phyloP scores from a whole-genome alignment of 2,329 filamentous ascomycete genomes.

The Fragosphaeria purpurea region DNA sequence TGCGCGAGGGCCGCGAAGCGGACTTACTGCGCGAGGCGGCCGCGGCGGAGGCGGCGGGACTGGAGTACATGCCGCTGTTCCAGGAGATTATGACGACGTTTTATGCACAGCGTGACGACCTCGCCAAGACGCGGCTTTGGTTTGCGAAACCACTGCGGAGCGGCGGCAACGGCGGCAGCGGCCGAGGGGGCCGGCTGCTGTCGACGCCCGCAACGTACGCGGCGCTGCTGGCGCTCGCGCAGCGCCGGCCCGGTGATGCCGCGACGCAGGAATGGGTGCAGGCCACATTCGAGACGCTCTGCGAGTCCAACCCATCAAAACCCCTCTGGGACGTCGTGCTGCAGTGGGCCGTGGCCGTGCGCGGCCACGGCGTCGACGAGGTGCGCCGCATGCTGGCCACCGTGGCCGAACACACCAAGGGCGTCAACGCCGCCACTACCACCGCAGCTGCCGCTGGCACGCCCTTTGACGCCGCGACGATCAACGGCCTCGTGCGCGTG shows the following conservation, averaged over 20 bases:
- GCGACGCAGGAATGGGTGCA: constrained; percentile 51
- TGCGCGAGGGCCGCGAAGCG: constrained; percentile 45
- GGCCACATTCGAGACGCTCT: constrained; percentile 43
- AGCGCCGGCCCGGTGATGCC: constrained; percentile 23
- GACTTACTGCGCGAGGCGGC: constrained; percentile 43
- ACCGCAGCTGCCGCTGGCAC: constrained; percentile 13
- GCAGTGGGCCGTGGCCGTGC: constrained; percentile 61
- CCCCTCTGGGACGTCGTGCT: constrained; percentile 62
- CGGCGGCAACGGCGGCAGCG: not conserved
- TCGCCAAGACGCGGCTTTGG: constrained; percentile 57
- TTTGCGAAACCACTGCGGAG: constrained; percentile 45
- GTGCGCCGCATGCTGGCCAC: constrained; percentile 62
- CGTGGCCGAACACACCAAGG: constrained; percentile 43
- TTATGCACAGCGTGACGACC: constrained; percentile 47
- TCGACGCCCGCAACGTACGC: constrained; percentile 38
- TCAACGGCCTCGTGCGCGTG: constrained; percentile 67
- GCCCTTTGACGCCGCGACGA: constrained; percentile 56
- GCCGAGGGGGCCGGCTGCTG: constrained; percentile 16
- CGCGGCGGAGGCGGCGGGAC: constrained; percentile 28
- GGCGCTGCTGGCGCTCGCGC: constrained; percentile 50
- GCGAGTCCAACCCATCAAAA: constrained; percentile 34
- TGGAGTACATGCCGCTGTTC: constrained; percentile 34
- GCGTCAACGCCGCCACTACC: constrained; percentile 21
- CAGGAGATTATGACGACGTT: constrained; percentile 50
- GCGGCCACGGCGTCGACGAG: constrained; percentile 61